These are phyloP conservation scores for Chloromonas sp. DNA, from an alignment of 163 green algal genomes.

Conservation along the genomic window DNA sequence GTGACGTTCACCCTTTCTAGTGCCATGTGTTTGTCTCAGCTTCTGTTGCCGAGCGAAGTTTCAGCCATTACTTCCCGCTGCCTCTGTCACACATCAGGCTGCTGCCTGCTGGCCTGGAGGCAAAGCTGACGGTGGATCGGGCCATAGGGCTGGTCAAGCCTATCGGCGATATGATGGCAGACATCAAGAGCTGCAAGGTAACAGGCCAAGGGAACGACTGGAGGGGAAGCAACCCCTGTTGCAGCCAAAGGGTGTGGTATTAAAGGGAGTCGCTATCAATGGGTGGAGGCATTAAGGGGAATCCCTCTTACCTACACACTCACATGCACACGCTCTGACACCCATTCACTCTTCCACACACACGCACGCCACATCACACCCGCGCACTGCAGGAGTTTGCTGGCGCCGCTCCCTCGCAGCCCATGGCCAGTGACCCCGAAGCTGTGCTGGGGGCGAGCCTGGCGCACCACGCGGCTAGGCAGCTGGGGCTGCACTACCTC, in stretches of 20 bases:
- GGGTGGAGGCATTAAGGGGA: too few species aligned
- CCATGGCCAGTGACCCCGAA: neutral
- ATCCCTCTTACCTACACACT: too few species aligned
- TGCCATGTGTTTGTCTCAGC: too few species aligned
- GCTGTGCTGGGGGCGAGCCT: neutral
- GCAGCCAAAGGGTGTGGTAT: too few species aligned
- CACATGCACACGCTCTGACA: too few species aligned
- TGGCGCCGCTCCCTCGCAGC: neutral
- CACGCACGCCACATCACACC: too few species aligned
- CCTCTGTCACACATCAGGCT: conserved; percentile 33
- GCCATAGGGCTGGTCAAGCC: conserved; percentile 44
- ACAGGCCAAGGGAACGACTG: neutral
- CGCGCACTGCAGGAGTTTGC: neutral
- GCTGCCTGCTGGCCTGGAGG: conserved; percentile 65
- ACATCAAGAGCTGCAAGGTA: conserved; percentile 72
- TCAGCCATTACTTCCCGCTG: too few species aligned
- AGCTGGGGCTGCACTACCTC: conserved; percentile 88
- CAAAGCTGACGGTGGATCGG: conserved; percentile 73
- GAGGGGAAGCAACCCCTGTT: too few species aligned
- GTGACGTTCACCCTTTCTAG: too few species aligned
- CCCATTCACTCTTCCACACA: too few species aligned
- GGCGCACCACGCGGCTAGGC: conserved; percentile 44
- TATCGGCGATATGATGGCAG: conserved; percentile 71
- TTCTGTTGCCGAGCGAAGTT: too few species aligned
- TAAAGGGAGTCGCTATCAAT: too few species aligned